Base-by-base conservation (phyloP, 495 filamentous ascomycete species). In the Penicillium egyptiacum region DNA sequence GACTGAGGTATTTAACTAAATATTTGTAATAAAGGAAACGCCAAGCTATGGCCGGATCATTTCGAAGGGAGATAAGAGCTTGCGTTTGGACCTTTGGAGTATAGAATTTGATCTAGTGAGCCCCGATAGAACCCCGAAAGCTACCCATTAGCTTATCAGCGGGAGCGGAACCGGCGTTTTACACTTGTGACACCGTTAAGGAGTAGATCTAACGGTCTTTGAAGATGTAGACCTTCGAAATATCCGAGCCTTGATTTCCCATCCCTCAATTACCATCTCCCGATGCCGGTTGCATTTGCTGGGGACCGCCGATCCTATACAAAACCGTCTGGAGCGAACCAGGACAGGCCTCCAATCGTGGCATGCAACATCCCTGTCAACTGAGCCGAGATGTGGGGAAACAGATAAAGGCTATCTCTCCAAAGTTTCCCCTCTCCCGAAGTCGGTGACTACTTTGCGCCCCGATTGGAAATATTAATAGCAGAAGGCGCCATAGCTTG, bases 361-460 rank as follows among this genome's bases (percentile, higher is more conserved):
- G 41, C 22, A 55, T 47, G 53, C 53, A 12, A 31, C 33, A 47
- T 16, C 31, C 42, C 41, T 47, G 30, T 12, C 42, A 39, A 46
- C 58, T 59, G 45, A 19, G 48, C 53, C 66, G 57, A 53, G 67
- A 73, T 70, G 69, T 65, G 66, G 72, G 72, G 70, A 73, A 72
- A 39, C 58, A 68, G 69, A 70, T 75, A 70, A 26, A 53, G 26
- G 10, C 52, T 49, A 37, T 26, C 42, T 56, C 10, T 33, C 30
- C 30, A 33, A 33, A 50, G 9, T 33, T 45, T 52, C 59, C 41
- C 44, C 37, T 46, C 42, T 22, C n/a, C n/a, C n/a, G n/a, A n/a
- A n/a, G n/a, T n/a, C 23, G 35, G 43, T 31, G 35, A 48, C 3
- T 33, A 25, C 7, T 54, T 45, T 25, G 0, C 41, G 0, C 17